Evolutionary conservation across 1,284 basidiomycete species (phyloP).

Genomic region (Pascua sp.): DNA sequence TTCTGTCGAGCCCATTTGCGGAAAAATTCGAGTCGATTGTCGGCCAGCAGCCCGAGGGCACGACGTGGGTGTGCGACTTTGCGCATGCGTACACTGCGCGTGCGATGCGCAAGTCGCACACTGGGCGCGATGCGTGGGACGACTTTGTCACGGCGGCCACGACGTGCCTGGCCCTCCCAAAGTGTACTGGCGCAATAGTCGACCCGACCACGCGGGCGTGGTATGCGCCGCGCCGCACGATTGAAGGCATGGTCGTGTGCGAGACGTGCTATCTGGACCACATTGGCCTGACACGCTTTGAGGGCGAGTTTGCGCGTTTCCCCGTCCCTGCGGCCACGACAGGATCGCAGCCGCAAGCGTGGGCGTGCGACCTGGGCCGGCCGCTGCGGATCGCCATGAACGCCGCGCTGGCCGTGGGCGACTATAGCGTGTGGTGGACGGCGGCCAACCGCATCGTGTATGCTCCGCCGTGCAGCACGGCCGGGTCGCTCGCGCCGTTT

Average conservation of each 20-base stretch:
- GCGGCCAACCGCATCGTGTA: background rate
- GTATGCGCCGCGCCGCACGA: background rate
- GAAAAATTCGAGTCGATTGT: too few species aligned
- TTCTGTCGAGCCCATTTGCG: too few species aligned
- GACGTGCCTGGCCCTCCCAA: too few species aligned
- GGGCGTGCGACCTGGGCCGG: background rate
- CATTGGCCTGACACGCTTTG: background rate
- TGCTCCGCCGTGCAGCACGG: background rate
- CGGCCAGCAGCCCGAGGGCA: too few species aligned
- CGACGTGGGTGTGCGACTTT: too few species aligned
- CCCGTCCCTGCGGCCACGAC: background rate
- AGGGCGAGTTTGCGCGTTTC: background rate
- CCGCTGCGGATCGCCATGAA: background rate
- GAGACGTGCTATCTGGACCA: conserved; percentile 3
- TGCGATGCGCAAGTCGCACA: too few species aligned
- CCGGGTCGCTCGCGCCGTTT: too few species aligned
- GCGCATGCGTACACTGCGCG: too few species aligned
- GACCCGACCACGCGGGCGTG: background rate
- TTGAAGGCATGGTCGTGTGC: background rate
- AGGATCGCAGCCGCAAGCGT: background rate
- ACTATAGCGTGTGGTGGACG: background rate
- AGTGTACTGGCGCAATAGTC: too few species aligned
- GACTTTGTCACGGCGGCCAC: too few species aligned
- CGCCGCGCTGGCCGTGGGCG: background rate
- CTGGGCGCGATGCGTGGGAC: too few species aligned